Evolutionary conservation across 2,329 filamentous ascomycete genomes (phyloP).

Genomic region (Bipolaris sorokiniana): DNA sequence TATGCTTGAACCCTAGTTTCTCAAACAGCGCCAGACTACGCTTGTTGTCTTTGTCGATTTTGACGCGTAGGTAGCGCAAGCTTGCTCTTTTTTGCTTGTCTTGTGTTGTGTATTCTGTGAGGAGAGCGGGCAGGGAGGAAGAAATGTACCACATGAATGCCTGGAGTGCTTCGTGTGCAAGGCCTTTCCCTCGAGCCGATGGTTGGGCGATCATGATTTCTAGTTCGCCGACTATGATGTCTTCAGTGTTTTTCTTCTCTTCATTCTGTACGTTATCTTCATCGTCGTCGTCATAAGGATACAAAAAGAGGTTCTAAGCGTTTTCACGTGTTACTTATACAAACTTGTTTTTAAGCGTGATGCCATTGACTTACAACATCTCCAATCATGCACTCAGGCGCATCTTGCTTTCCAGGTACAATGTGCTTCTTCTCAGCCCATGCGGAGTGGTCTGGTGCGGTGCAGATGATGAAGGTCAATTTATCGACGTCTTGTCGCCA

Average conservation of each 20-base stretch:
- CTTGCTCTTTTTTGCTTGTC: slow-evolving; percentile 17
- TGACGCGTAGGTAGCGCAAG: slow-evolving; percentile 62
- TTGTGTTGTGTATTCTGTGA: slow-evolving; percentile 59
- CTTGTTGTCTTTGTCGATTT: slow-evolving; percentile 64
- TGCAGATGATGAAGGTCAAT: slow-evolving; percentile 86
- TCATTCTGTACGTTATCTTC: slow-evolving; percentile 10
- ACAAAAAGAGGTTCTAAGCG: slow-evolving; percentile 70
- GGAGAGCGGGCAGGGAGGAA: slow-evolving; percentile 59
- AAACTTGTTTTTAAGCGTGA: background rate
- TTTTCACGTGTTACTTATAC: background rate
- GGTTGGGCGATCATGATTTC: slow-evolving; percentile 83
- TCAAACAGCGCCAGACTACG: slow-evolving; percentile 67
- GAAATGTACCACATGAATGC: slow-evolving; percentile 74
- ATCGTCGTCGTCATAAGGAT: slow-evolving; percentile 38
- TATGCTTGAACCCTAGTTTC: slow-evolving; percentile 62
- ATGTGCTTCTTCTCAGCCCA: slow-evolving; percentile 3
- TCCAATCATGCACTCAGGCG: slow-evolving; percentile 56
- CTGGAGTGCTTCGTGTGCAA: slow-evolving; percentile 69
- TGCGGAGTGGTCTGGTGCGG: slow-evolving; percentile 3
- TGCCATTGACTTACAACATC: slow-evolving; percentile 44
- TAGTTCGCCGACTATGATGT: slow-evolving; percentile 66
- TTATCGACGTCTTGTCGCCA: slow-evolving; percentile 87
- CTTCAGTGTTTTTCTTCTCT: slow-evolving; percentile 21
- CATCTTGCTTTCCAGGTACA: slow-evolving; percentile 55
- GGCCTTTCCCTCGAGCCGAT: slow-evolving; percentile 64